phyloP scores from a whole-genome alignment of 345 rosid species.

The Citrus medica region DNA sequence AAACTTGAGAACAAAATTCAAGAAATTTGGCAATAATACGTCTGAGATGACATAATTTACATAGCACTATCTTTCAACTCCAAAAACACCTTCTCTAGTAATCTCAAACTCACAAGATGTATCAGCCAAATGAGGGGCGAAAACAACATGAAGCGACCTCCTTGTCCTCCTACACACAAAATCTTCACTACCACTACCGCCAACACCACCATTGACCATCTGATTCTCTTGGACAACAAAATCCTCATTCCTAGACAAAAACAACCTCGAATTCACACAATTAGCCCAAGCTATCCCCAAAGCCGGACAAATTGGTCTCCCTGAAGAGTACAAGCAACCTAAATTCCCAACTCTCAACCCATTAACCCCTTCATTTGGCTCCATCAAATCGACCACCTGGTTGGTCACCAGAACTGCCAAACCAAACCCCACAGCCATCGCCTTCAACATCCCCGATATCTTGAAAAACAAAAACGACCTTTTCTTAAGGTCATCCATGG shows the following conservation, averaged over 20 bases:
- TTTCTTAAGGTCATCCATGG: conserved; percentile 56
- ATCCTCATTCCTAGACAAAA: conserved; percentile 52
- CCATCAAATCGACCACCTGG: conserved; percentile 80
- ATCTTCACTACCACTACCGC: conserved; percentile 13
- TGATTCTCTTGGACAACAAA: conserved; percentile 16
- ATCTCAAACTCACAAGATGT: conserved; percentile 65
- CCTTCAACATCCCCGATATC: conserved; percentile 67
- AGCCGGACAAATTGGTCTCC: conserved; percentile 72
- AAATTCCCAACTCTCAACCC: conserved; percentile 72
- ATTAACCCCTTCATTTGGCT: conserved; percentile 49
- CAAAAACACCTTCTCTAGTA: conserved; percentile 52
- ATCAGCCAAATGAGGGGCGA: conserved; percentile 67
- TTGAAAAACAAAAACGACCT: conserved; percentile 74
- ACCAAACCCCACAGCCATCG: conserved; percentile 54
- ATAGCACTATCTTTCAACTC: conserved; percentile 25
- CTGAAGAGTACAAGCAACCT: conserved; percentile 54
- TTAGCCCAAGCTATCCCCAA: conserved; percentile 81
- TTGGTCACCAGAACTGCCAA: conserved; percentile 77
- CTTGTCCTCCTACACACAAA: conserved; percentile 23
- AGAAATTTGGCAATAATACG: background rate
- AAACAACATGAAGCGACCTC: conserved; percentile 60
- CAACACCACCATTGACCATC: conserved; percentile 18
- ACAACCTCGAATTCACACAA: conserved; percentile 81
- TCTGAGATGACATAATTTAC: background rate
- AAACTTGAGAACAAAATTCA: background rate